A percentile compares a stretch with the other conserved stretches of the same genome.
These are phyloP conservation scores for Alternaria novae-zelandiae DNA, from an alignment of 2,329 filamentous ascomycete genomes.

Conservation along the genomic window DNA sequence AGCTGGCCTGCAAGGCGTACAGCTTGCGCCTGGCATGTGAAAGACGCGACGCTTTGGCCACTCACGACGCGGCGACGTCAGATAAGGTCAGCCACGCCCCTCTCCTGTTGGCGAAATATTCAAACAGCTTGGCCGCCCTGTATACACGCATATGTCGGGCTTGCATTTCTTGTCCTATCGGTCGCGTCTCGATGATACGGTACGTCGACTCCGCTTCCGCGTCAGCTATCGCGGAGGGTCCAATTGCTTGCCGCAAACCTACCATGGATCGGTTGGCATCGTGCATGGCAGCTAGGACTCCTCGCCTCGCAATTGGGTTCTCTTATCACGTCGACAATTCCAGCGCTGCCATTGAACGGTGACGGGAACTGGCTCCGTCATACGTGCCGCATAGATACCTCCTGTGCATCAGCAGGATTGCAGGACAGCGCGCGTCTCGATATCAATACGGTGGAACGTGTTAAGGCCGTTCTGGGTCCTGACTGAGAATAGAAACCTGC, in stretches of 20 bases:
- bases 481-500: not conserved
- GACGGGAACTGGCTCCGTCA: conserved; percentile 8
- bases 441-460: conserved; percentile 7
- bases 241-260: not conserved
- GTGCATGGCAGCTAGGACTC: not conserved
- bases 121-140: not conserved
- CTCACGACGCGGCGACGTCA: conserved; percentile 9
- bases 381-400: conserved; percentile 13
- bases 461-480: conserved; percentile 13
- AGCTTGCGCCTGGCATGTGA: conserved; percentile 30
- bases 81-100: conserved; percentile 12
- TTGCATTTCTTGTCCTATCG: not conserved
- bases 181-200: not conserved
- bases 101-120: conserved; percentile 10
- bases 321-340: conserved; percentile 7
- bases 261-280: conserved; percentile 2
- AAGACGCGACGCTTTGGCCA: conserved; percentile 24
- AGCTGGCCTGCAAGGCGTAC: conserved; percentile 18
- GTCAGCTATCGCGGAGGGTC: not conserved
- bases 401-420: conserved; percentile 2
- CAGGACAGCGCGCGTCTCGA: conserved; percentile 12
- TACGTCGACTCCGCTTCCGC: conserved; percentile 1
- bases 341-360: conserved; percentile 5
- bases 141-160: not conserved
- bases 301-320: conserved; percentile 6